Conservation (phyloP, 495 filamentous ascomycete species). For the Penicillium bovifimosum region DNA sequence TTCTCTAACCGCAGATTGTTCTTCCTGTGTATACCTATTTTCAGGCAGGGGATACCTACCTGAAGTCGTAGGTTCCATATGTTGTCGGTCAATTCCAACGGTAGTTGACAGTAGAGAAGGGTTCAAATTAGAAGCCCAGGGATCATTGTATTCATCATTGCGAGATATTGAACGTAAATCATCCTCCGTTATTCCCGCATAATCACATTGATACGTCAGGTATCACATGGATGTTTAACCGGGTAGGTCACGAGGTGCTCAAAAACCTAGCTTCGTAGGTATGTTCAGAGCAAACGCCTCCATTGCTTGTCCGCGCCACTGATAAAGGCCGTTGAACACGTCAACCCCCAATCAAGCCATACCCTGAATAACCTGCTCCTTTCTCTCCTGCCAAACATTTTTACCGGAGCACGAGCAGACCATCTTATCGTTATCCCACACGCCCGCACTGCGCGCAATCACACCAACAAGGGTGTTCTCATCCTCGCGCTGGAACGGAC, state of each 20-base stretch:
- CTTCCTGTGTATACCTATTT: background rate
- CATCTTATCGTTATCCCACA: constrained; percentile 98
- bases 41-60: too few species aligned
- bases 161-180: too few species aligned
- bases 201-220: background rate
- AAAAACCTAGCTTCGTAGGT: background rate
- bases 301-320: background rate
- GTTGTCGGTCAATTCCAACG: too few species aligned
- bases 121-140: too few species aligned
- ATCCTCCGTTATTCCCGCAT: background rate
- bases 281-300: background rate
- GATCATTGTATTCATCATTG: too few species aligned
- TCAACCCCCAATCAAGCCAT: constrained; percentile 58
- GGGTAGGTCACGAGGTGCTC: too few species aligned
- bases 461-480: constrained; percentile 83
- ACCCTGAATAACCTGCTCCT: constrained; percentile 79
- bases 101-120: too few species aligned
- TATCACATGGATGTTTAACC: too few species aligned
- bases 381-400: constrained; percentile 95
- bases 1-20: background rate
- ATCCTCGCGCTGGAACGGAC: constrained; percentile 59
- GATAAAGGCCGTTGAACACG: background rate
- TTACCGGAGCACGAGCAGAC: constrained; percentile 94
- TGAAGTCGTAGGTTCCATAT: too few species aligned
- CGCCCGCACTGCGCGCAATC: constrained; percentile 87